A percentile compares a stretch with the other conserved stretches of the same genome.
Conservation (phyloP, 371 early-diverging fungal species). For the Mortierella sp. region DNA sequence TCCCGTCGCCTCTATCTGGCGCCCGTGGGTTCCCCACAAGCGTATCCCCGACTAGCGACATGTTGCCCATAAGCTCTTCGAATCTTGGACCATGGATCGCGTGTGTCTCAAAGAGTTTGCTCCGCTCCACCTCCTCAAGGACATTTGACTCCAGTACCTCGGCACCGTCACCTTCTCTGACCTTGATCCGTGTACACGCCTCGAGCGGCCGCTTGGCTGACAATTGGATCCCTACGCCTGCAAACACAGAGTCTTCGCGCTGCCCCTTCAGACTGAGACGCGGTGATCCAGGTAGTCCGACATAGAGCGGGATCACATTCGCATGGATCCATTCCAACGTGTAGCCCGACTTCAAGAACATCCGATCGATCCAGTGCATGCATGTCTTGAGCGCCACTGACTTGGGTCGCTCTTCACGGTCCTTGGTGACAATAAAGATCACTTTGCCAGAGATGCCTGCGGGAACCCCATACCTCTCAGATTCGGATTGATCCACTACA, state of each 20-base stretch:
- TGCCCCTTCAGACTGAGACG: conserved; percentile 12
- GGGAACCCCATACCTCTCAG: conserved; percentile 24
- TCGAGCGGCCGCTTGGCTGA: conserved; percentile 25
- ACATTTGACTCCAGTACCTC: conserved; percentile 33
- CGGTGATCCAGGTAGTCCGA: conserved; percentile 12
- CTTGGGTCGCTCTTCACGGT: conserved; percentile 19
- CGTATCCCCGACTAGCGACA: conserved; percentile 8
- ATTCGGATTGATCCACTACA: conserved; percentile 31
- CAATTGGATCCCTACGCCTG: conserved; percentile 11
- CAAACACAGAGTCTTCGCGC: conserved; percentile 5
- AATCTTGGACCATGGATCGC: conserved; percentile 35
- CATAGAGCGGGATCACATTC: conserved; percentile 30
- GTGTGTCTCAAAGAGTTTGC: conserved; percentile 37
- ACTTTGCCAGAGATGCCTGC: conserved; percentile 30
- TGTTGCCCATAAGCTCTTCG: conserved; percentile 10
- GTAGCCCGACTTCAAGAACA: conserved; percentile 26
- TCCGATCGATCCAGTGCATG: conserved; percentile 40
- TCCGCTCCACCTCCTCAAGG: conserved; percentile 27
- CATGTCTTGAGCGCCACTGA: conserved; percentile 26
- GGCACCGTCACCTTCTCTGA: conserved; percentile 18
- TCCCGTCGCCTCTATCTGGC: neutral
- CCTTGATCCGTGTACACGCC: conserved; percentile 29
- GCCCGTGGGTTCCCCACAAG: neutral
- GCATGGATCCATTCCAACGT: conserved; percentile 24
- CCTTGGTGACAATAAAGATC: conserved; percentile 31